Conservation (phyloP, 1,284 basidiomycete genomes). For the Leucoagaricus sp. region DNA sequence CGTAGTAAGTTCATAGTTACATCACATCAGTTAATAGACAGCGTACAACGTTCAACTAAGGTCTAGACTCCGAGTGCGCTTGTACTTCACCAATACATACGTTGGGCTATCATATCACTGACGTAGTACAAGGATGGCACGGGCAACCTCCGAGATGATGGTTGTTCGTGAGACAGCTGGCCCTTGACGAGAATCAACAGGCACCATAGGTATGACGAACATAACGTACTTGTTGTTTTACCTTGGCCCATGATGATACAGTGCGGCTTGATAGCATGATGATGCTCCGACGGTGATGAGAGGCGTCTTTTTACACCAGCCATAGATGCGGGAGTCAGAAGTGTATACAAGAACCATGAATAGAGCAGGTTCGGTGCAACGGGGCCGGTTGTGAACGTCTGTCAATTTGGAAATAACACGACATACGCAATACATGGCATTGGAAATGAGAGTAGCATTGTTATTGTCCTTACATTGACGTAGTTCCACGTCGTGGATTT, state of each 20-base stretch:
- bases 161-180: background rate
- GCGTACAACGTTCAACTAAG: background rate
- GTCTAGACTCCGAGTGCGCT: background rate
- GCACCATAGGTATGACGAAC: background rate
- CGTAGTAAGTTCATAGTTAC: background rate
- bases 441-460: background rate
- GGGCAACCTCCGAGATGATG: background rate
- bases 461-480: background rate
- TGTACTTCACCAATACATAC: background rate
- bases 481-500: background rate
- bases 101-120: background rate
- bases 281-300: background rate
- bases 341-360: background rate
- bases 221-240: background rate
- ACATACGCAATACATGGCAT: background rate
- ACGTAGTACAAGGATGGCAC: slow-evolving; percentile 1
- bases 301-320: background rate
- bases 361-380: no score
- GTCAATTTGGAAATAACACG: no score
- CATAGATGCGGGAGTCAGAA: background rate
- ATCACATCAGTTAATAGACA: no score
- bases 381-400: no score
- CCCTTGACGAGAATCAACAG: background rate
- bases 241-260: no score
- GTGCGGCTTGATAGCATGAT: background rate